A percentile compares a stretch with the other conserved stretches of the same genome.
These are phyloP conservation scores for Acrasis kona DNA, from an alignment of 78 protist species.

Conservation along the genomic window DNA sequence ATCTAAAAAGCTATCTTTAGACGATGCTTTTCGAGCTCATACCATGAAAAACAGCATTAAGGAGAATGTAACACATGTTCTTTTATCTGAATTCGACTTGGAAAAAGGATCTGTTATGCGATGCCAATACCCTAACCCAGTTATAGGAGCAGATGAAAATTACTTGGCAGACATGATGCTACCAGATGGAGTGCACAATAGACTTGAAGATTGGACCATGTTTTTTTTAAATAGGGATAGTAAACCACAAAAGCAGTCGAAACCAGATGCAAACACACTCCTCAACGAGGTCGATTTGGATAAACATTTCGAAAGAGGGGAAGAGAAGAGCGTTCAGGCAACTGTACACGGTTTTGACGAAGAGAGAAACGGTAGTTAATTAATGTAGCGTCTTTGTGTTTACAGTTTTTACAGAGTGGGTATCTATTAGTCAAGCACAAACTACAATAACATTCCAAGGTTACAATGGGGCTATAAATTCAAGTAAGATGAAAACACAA, in stretches of 20 bases:
- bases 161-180: conserved; percentile 73
- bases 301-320: not conserved
- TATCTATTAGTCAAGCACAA: not conserved
- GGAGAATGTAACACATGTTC: conserved; percentile 36
- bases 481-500: not conserved
- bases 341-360: not conserved
- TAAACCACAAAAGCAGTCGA: not conserved
- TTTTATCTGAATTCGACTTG: conserved; percentile 74
- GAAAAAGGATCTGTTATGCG: conserved; percentile 46
- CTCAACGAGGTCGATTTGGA: not conserved
- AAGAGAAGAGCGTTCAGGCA: not conserved
- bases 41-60: too few relatives aligned
- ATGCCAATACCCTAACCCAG: conserved; percentile 55
- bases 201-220: conserved; percentile 69
- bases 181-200: conserved; percentile 77
- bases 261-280: not conserved
- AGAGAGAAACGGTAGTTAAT: not conserved
- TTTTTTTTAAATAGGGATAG: conserved; percentile 50
- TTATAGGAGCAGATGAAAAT: conserved; percentile 28
- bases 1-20: too few relatives aligned
- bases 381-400: not conserved
- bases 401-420: not conserved
- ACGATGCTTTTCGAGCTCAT: too few relatives aligned
- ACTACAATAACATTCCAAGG: not conserved
- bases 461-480: not conserved